Percentiles rank a stretch among this genome's conserved stretches.
Conservation (phyloP, 148 eudicot species). For the Camellia lanceoleosa region DNA sequence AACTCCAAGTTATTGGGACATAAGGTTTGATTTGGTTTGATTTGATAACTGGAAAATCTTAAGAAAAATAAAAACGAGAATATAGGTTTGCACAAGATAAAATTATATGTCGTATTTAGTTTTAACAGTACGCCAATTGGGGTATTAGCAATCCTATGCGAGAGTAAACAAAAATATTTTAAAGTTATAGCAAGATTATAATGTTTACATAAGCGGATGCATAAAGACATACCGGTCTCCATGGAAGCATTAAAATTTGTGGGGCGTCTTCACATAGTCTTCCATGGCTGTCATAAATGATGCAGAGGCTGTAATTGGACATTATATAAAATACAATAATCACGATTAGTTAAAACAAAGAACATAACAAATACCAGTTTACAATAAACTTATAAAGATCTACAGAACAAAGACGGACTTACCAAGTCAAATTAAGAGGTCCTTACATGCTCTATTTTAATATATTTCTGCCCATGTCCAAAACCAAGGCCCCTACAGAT, state of each 20-base stretch:
- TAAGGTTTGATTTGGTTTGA: too few species aligned
- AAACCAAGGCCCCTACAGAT: slow-evolving; percentile 30
- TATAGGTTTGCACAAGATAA: too few species aligned
- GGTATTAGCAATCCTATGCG: background rate
- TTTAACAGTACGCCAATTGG: too few species aligned
- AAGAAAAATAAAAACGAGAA: too few species aligned
- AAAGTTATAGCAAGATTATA: background rate
- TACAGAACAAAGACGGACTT: background rate
- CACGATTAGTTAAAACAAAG: background rate
- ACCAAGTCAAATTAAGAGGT: background rate
- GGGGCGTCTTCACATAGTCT: slow-evolving; percentile 29
- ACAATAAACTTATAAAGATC: background rate
- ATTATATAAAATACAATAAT: background rate
- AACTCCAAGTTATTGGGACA: too few species aligned
- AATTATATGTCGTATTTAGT: too few species aligned
- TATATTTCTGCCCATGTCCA: slow-evolving; percentile 22
- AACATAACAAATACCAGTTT: background rate
- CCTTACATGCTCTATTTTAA: slow-evolving; percentile 30
- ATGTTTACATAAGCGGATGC: background rate
- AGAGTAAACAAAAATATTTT: too few species aligned
- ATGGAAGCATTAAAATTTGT: slow-evolving; percentile 19
- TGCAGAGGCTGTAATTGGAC: slow-evolving; percentile 24
- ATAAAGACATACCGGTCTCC: slow-evolving; percentile 17
- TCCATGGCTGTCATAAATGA: slow-evolving; percentile 35
- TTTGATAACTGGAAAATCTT: too few species aligned